Evolutionary conservation across 768 basidiomycete genomes (phyloP).

Genomic region (Strobilomyces dryophilus): DNA sequence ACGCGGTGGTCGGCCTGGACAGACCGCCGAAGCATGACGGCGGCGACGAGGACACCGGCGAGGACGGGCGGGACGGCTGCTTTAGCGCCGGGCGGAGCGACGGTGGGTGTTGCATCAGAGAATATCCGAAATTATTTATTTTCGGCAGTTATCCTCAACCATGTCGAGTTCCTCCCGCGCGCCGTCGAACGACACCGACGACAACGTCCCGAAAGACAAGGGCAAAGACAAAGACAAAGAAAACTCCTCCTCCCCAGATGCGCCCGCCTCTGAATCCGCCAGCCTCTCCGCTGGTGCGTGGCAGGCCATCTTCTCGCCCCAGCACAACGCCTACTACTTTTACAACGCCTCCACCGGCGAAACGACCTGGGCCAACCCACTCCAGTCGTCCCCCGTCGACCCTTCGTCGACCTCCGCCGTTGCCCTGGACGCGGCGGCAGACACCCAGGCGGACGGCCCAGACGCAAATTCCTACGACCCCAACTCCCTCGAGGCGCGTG

Average conservation of each 20-base stretch:
- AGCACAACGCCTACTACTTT: constrained; percentile 83
- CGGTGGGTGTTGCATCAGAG: constrained; percentile 4
- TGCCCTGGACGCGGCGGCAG: no score
- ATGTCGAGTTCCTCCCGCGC: constrained; percentile 13
- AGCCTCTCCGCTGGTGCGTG: constrained; percentile 41
- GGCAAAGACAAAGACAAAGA: constrained; percentile 9
- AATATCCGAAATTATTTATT: constrained; percentile 9
- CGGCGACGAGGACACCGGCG: constrained; percentile 25
- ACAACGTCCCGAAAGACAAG: neutral
- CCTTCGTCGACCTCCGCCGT: constrained; percentile 14
- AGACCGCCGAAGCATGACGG: constrained; percentile 13
- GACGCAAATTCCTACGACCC: constrained; percentile 24
- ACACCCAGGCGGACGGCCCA: neutral
- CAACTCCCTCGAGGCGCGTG: constrained; percentile 62
- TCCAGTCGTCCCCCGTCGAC: constrained; percentile 38
- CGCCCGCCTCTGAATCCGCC: constrained; percentile 10
- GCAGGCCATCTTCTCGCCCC: constrained; percentile 80
- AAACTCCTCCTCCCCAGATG: constrained; percentile 4
- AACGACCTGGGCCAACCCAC: constrained; percentile 83
- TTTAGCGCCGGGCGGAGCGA: constrained; percentile 55
- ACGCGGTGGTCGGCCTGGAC: constrained; percentile 13
- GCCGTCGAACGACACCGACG: neutral
- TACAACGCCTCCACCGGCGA: constrained; percentile 70
- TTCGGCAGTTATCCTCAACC: neutral
- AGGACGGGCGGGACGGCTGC: constrained; percentile 31